Evolutionary conservation across 257 asterid genomes (phyloP).

Genomic region (Salvia miltiorrhiza): DNA sequence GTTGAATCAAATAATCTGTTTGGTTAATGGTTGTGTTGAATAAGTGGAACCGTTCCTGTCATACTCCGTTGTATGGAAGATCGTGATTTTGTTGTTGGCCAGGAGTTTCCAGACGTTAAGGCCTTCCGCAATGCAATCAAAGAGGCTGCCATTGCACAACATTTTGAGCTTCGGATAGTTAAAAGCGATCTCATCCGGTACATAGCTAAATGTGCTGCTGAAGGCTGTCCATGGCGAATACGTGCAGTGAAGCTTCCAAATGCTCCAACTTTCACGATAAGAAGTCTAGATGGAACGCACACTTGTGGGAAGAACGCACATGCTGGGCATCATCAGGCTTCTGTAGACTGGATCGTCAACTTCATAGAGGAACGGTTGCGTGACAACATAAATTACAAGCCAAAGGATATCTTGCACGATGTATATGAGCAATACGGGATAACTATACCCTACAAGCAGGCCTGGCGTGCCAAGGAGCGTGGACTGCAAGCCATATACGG

Average conservation of each 20-base stretch:
- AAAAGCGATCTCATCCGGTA: slow-evolving; percentile 72
- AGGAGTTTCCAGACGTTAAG: slow-evolving; percentile 74
- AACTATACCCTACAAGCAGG: slow-evolving; percentile 81
- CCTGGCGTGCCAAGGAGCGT: slow-evolving; percentile 90
- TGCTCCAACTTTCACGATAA: slow-evolving; percentile 55
- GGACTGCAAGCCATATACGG: slow-evolving; percentile 82
- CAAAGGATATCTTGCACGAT: slow-evolving; percentile 71
- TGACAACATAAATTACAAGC: slow-evolving; percentile 68
- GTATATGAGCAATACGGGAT: slow-evolving; percentile 61
- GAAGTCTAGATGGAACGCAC: slow-evolving; percentile 63
- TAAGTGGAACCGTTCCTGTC: background rate
- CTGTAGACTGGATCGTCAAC: slow-evolving; percentile 82
- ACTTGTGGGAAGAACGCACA: slow-evolving; percentile 63
- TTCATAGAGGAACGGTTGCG: slow-evolving; percentile 68
- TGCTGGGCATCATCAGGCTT: slow-evolving; percentile 77
- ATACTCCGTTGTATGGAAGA: slow-evolving; percentile 48
- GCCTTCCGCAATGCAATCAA: slow-evolving; percentile 65
- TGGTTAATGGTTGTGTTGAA: slow-evolving; percentile 21
- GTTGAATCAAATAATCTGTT: slow-evolving; percentile 11
- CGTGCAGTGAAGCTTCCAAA: slow-evolving; percentile 81
- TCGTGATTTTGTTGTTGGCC: slow-evolving; percentile 46
- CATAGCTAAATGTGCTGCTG: slow-evolving; percentile 74
- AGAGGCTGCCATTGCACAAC: slow-evolving; percentile 84
- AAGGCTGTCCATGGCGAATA: slow-evolving; percentile 81
- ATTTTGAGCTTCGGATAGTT: slow-evolving; percentile 64